These are phyloP conservation scores for Closterium sp. DNA, from an alignment of 139 green algal genomes.

Conservation along the genomic window DNA sequence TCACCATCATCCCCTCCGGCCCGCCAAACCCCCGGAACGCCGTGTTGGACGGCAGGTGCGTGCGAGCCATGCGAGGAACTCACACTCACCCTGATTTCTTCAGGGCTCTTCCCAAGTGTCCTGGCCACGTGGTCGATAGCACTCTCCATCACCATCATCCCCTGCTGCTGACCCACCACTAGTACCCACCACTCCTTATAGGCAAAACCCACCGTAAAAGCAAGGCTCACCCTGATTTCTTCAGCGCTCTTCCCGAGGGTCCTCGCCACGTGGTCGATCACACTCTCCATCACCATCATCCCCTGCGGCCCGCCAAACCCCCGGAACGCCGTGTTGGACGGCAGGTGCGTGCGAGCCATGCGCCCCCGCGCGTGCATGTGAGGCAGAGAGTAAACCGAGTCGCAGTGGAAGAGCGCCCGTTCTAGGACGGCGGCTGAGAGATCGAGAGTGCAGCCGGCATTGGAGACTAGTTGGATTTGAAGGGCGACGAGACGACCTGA, in stretches of 20 bases:
- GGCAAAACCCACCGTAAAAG: too few relatives aligned
- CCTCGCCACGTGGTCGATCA: slow-evolving; percentile 76
- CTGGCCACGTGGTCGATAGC: slow-evolving; percentile 77
- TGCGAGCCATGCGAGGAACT: too few relatives aligned
- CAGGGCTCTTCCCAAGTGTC: slow-evolving; percentile 11
- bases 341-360: slow-evolving; percentile 34
- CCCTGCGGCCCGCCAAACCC: slow-evolving; percentile 62
- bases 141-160: slow-evolving; percentile 81
- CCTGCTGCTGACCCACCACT: not conserved
- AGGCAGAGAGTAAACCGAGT: slow-evolving; percentile 65
- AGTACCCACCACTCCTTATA: too few relatives aligned
- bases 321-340: slow-evolving; percentile 91
- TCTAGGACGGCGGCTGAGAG: slow-evolving; percentile 82
- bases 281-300: slow-evolving; percentile 81
- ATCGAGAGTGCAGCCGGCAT: slow-evolving; percentile 85
- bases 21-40: slow-evolving; percentile 85
- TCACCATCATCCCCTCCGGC: slow-evolving; percentile 69
- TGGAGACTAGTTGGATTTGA: slow-evolving; percentile 88
- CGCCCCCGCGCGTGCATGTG: slow-evolving; percentile 67
- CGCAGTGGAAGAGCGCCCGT: slow-evolving; percentile 81
- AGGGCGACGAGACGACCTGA: slow-evolving; percentile 74
- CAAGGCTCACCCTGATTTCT: slow-evolving; percentile 38
- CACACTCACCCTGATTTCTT: slow-evolving; percentile 41
- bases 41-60: slow-evolving; percentile 84
- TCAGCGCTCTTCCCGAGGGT: slow-evolving; percentile 17